These are phyloP conservation scores for Raddia guianensis DNA, from an alignment of 176 grass and related monocot species.

Conservation along the genomic window DNA sequence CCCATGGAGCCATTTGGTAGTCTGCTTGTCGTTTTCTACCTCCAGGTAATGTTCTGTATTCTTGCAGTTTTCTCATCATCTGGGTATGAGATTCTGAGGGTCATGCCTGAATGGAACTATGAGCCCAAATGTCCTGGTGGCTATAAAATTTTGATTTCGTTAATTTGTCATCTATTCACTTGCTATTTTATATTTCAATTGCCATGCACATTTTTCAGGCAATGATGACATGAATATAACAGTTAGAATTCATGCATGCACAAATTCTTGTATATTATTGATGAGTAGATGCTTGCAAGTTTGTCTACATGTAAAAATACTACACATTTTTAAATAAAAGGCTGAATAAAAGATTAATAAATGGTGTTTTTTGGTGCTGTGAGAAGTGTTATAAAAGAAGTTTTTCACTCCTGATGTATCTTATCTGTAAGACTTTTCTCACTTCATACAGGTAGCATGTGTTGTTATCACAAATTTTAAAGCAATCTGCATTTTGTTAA, in stretches of 20 bases:
- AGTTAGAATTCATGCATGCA: conserved; percentile 20
- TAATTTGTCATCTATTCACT: conserved; percentile 30
- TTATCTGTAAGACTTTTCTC: conserved; percentile 3
- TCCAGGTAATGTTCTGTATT: conserved; percentile 67
- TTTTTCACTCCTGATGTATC: not conserved
- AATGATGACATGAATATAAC: not conserved
- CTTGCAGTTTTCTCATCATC: conserved; percentile 1
- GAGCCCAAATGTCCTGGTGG: not conserved
- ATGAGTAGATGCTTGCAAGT: conserved; percentile 13
- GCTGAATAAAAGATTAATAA: conserved; percentile 6
- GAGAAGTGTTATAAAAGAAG: conserved; percentile 7
- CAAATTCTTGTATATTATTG: conserved; percentile 1
- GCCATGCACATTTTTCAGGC: conserved; percentile 18
- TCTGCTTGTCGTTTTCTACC: conserved; percentile 91
- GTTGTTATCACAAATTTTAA: not conserved
- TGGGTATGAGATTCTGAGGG: not conserved
- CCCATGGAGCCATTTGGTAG: conserved; percentile 66
- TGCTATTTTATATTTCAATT: not conserved
- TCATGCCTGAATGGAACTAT: not conserved
- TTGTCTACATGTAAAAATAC: conserved; percentile 4
- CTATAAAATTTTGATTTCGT: conserved; percentile 5
- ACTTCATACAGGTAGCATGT: not conserved
- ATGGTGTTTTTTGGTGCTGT: not conserved
- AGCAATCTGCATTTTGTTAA: not conserved
- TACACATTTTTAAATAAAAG: conserved; percentile 12